Evolutionary conservation across 129 eudicot genomes (phyloP).

Genomic region (Escallonia rubra): DNA sequence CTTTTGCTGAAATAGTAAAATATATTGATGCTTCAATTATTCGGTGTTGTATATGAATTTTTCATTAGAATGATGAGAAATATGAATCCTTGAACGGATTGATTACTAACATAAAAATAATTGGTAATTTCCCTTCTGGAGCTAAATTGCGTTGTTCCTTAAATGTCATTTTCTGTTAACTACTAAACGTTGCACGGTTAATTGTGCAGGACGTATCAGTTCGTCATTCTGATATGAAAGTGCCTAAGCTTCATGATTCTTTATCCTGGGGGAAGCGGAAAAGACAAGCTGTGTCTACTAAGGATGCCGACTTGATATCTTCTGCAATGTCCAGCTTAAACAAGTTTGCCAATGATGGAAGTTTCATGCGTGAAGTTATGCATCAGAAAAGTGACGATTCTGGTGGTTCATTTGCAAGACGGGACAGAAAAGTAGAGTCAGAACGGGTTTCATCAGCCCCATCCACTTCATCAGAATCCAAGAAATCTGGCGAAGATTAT

Average conservation of each 20-base stretch:
- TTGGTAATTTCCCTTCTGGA: too few species aligned
- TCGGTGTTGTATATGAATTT: too few species aligned
- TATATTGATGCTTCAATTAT: not conserved
- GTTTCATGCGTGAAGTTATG: slow-evolving; percentile 43
- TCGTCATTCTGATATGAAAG: slow-evolving; percentile 54
- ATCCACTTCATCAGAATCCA: not conserved
- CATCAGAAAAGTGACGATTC: slow-evolving; percentile 22
- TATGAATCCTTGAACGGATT: too few species aligned
- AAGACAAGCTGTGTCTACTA: slow-evolving; percentile 40
- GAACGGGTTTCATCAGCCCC: slow-evolving; percentile 8
- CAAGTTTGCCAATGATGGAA: slow-evolving; percentile 75
- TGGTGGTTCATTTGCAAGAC: slow-evolving; percentile 14
- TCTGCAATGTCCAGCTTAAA: slow-evolving; percentile 72
- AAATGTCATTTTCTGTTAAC: too few species aligned
- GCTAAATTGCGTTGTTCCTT: too few species aligned
- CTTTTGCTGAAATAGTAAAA: not conserved
- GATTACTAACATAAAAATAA: too few species aligned
- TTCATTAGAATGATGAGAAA: too few species aligned
- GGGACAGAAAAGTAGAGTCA: slow-evolving; percentile 20
- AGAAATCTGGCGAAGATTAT: slow-evolving; percentile 21
- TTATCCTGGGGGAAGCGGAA: slow-evolving; percentile 80
- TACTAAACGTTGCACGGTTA: slow-evolving; percentile 22
- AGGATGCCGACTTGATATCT: slow-evolving; percentile 63
- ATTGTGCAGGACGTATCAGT: slow-evolving; percentile 27
- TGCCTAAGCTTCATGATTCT: slow-evolving; percentile 73